Conservation (phyloP, 208 protist genomes). For the Trypanosoma rangeli region DNA sequence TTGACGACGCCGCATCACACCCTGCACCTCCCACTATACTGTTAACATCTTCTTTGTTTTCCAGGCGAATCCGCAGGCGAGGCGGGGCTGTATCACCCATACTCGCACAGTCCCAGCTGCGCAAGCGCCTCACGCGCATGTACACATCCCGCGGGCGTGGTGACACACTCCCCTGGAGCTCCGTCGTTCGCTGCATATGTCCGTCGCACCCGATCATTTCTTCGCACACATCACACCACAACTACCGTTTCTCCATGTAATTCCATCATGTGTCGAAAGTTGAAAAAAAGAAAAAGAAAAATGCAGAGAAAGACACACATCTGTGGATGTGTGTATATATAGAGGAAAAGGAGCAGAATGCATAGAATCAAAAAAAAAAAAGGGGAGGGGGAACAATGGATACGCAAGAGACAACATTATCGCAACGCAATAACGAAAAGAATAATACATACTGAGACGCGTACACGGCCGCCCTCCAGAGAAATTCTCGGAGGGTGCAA, state of each 20-base stretch:
- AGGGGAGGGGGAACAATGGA: too few species aligned
- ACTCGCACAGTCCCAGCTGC: neutral
- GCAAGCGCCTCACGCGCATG: constrained; percentile 19
- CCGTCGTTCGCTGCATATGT: neutral
- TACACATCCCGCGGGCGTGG: constrained; percentile 1
- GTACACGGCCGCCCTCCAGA: too few species aligned
- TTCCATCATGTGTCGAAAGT: neutral
- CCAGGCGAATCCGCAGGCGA: constrained; percentile 14
- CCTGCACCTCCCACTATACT: neutral
- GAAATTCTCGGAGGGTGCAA: too few species aligned
- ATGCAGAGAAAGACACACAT: neutral
- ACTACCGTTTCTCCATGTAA: neutral
- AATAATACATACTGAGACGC: too few species aligned
- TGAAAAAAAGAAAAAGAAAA: neutral
- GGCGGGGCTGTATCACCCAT: constrained; percentile 1
- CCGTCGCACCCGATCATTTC: neutral
- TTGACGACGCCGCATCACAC: neutral
- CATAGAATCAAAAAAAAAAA: too few species aligned
- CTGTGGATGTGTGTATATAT: too few species aligned
- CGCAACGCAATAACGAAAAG: too few species aligned
- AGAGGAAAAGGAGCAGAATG: too few species aligned
- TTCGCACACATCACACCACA: constrained; percentile 7
- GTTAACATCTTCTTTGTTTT: constrained; percentile 8
- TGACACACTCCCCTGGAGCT: neutral
- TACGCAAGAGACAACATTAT: too few species aligned